Percentiles rank a stretch among this genome's conserved stretches.
Conservation (phyloP, 345 rosid species). For the Bruguiera gymnorhiza region DNA sequence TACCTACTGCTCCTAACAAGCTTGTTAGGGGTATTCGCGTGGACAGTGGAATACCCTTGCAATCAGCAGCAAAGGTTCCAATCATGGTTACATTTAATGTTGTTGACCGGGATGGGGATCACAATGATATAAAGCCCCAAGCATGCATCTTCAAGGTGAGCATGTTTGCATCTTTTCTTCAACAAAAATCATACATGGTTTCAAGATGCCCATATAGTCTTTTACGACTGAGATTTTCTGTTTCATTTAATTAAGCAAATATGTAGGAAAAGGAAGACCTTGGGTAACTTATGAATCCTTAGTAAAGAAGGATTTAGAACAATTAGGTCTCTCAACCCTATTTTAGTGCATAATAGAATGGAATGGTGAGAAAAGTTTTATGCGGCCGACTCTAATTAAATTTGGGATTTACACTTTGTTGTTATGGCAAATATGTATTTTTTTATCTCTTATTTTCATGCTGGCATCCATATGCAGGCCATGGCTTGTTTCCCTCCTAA, state of each 20-base stretch:
- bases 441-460: too few relatives aligned
- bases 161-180: not conserved
- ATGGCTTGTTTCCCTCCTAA: not conserved
- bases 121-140: constrained; percentile 61
- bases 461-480: not conserved
- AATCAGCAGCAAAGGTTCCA: constrained; percentile 98
- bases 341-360: too few relatives aligned
- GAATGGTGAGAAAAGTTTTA: too few relatives aligned
- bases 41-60: constrained; percentile 98
- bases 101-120: constrained; percentile 74
- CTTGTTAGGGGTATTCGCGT: constrained; percentile 83
- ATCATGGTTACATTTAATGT: constrained; percentile 93
- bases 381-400: too few relatives aligned
- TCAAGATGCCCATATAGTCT: not conserved
- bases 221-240: not conserved
- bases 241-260: not conserved
- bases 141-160: constrained; percentile 97
- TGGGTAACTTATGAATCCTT: too few relatives aligned
- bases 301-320: too few relatives aligned
- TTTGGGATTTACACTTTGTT: too few relatives aligned
- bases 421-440: too few relatives aligned
- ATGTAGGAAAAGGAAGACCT: too few relatives aligned
- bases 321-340: too few relatives aligned
- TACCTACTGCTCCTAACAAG: constrained; percentile 91
- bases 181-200: not conserved